Evolutionary conservation across 1,284 basidiomycete species (phyloP).

Genomic region (Moesziomyces aphidis): DNA sequence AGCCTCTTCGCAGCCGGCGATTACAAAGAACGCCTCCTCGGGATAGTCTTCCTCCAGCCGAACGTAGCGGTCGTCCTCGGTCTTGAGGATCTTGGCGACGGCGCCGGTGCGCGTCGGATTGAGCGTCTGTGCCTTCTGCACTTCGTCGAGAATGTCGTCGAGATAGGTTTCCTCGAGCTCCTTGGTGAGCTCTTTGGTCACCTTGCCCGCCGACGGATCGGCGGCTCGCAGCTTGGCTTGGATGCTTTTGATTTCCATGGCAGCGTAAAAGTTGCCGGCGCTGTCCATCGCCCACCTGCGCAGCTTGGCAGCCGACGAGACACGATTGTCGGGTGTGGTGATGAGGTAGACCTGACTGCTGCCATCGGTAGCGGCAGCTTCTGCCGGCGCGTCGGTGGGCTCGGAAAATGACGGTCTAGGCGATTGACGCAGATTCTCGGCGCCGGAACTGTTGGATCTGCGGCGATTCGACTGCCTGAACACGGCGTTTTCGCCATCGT

Average conservation of each 20-base stretch:
- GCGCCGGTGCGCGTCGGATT: slow-evolving; percentile 42
- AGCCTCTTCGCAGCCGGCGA: slow-evolving; percentile 63
- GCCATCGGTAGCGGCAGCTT: slow-evolving; percentile 15
- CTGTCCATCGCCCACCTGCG: slow-evolving; percentile 66
- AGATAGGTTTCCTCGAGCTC: slow-evolving; percentile 60
- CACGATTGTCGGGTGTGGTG: slow-evolving; percentile 66
- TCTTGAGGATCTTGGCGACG: slow-evolving; percentile 55
- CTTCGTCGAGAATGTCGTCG: slow-evolving; percentile 63
- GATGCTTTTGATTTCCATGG: slow-evolving; percentile 67
- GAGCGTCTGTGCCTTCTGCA: slow-evolving; percentile 65
- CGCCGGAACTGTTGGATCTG: slow-evolving; percentile 25
- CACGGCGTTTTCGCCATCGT: slow-evolving; percentile 21
- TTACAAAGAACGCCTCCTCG: slow-evolving; percentile 66
- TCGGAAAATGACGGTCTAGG: slow-evolving; percentile 25
- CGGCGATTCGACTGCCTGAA: slow-evolving; percentile 15
- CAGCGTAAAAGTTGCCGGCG: slow-evolving; percentile 62
- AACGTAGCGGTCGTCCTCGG: slow-evolving; percentile 61
- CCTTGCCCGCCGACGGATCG: slow-evolving; percentile 40
- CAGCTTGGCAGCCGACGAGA: slow-evolving; percentile 65
- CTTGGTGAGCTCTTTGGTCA: slow-evolving; percentile 25
- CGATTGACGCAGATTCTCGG: slow-evolving; percentile 19
- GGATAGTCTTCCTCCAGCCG: slow-evolving; percentile 66
- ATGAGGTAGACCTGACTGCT: slow-evolving; percentile 57
- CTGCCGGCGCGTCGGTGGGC: neutral
- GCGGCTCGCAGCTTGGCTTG: slow-evolving; percentile 61